A percentile compares a stretch with the other conserved stretches of the same genome.
Conservation (phyloP, 208 protist genomes). For the Hexamita inflata region DNA sequence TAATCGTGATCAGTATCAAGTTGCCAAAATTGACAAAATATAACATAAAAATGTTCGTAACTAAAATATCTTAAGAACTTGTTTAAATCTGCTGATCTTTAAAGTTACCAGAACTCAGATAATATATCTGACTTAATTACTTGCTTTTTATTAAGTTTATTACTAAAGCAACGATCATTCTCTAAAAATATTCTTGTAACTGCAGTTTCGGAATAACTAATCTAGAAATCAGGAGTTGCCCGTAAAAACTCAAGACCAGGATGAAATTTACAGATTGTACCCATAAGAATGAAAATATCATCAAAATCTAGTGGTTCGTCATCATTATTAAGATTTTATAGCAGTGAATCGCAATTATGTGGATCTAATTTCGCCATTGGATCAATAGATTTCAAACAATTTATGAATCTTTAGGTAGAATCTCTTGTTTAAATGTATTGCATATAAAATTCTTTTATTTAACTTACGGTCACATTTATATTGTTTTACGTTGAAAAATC, state of each 20-base stretch:
- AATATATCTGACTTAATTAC: neutral
- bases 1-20: slow-evolving; percentile 45
- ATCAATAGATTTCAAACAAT: neutral
- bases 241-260: slow-evolving; percentile 40
- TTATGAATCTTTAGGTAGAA: neutral
- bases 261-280: slow-evolving; percentile 32
- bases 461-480: neutral
- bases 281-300: slow-evolving; percentile 28
- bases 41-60: slow-evolving; percentile 47
- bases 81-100: slow-evolving; percentile 39
- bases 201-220: slow-evolving; percentile 36
- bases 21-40: slow-evolving; percentile 47
- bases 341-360: too few relatives aligned
- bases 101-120: slow-evolving; percentile 16
- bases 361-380: neutral
- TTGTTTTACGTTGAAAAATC: neutral
- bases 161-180: neutral
- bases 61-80: slow-evolving; percentile 29
- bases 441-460: slow-evolving; percentile 8
- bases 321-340: too few relatives aligned
- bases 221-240: slow-evolving; percentile 36
- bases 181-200: slow-evolving; percentile 33
- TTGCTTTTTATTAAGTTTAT: neutral
- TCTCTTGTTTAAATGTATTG: neutral
- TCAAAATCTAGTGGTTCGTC: slow-evolving; percentile 20